Evolutionary conservation across 1,284 basidiomycete genomes (phyloP).

Genomic region (Veloboletus limbatus): DNA sequence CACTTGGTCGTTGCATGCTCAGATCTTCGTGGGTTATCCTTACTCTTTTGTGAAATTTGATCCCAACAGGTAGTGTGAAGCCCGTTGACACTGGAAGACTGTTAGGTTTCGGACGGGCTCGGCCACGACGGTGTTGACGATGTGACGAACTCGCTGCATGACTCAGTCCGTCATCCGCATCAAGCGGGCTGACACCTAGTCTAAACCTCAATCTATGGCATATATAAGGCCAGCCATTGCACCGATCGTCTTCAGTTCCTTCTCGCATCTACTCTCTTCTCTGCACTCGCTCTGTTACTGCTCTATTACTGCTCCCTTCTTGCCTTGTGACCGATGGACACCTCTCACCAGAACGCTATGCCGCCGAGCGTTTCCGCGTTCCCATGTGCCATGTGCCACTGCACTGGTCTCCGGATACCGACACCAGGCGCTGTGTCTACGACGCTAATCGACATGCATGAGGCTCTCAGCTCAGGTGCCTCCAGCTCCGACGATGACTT

Average conservation of each 20-base stretch:
- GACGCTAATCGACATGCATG: background rate
- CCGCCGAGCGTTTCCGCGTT: constrained; percentile 2
- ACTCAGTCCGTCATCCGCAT: background rate
- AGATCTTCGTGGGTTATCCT: background rate
- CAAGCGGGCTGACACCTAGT: constrained; percentile 2
- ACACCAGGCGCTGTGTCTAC: background rate
- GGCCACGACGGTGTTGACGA: no score
- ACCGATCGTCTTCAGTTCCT: constrained; percentile 2
- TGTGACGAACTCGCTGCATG: background rate
- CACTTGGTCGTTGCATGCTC: background rate
- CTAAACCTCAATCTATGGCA: constrained; percentile 5
- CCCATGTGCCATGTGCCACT: constrained; percentile 1
- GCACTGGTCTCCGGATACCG: background rate
- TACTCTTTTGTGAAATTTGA: background rate
- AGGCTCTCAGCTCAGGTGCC: background rate
- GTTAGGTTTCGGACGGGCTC: background rate
- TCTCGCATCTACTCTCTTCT: background rate
- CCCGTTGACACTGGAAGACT: background rate
- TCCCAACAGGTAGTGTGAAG: constrained; percentile 3
- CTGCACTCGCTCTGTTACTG: background rate
- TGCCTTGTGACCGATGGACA: constrained; percentile 13
- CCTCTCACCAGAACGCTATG: constrained; percentile 1
- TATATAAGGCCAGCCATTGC: constrained; percentile 9
- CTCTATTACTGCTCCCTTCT: constrained; percentile 3
- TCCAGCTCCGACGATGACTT: background rate